phyloP scores from a whole-genome alignment of 2,329 filamentous ascomycete genomes.

The Aspergillus fumigatus region DNA sequence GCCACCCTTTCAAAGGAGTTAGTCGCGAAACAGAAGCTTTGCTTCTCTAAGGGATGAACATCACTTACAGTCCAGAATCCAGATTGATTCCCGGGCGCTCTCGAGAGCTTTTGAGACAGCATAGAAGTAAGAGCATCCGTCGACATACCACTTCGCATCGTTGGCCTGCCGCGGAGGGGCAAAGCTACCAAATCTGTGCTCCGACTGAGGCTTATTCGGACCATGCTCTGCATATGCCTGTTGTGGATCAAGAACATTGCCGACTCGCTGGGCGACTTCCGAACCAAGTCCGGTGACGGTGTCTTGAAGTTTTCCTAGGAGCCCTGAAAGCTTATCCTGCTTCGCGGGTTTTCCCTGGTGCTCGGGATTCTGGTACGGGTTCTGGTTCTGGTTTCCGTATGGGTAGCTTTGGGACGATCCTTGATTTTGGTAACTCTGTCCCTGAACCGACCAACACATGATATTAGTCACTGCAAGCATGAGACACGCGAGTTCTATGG shows the following conservation, averaged over 20 bases:
- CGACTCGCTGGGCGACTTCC: constrained; percentile 48
- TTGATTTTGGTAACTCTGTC: constrained; percentile 7
- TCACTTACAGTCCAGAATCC: constrained; percentile 71
- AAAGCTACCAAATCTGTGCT: constrained; percentile 60
- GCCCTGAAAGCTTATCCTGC: constrained; percentile 38
- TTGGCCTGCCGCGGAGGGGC: constrained; percentile 68
- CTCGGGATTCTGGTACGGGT: constrained; percentile 10
- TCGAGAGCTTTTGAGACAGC: constrained; percentile 77
- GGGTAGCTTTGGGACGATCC: constrained; percentile 16
- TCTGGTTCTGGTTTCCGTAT: constrained; percentile 23
- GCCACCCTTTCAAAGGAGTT: constrained; percentile 55
- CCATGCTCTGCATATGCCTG: constrained; percentile 46
- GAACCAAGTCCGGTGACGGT: constrained; percentile 48
- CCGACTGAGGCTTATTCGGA: constrained; percentile 31
- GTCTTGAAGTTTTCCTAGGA: constrained; percentile 54
- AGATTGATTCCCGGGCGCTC: constrained; percentile 70
- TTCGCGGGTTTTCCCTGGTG: constrained; percentile 30
- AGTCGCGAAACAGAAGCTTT: constrained; percentile 2
- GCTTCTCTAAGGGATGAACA: neutral
- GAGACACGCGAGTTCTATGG: neutral
- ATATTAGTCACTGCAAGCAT: neutral
- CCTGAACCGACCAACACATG: neutral
- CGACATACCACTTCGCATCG: constrained; percentile 80
- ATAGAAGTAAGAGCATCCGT: constrained; percentile 80
- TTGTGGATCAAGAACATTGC: constrained; percentile 45